Conservation (phyloP, 1,284 basidiomycete genomes). For the Naganishia sp. region DNA sequence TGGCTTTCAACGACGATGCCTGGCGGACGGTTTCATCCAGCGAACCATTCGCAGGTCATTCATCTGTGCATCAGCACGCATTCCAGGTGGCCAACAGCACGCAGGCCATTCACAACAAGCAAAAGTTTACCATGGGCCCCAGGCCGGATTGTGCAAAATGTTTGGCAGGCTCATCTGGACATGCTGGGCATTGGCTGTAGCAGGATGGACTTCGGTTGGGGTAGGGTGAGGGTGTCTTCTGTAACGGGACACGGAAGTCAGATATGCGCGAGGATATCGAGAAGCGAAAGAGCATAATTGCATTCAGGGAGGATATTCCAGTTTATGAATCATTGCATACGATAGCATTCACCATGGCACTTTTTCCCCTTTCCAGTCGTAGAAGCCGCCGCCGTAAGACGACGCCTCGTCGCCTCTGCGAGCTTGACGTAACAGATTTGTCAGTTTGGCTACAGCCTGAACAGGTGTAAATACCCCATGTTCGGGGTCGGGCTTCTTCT, state of each 20-base stretch:
- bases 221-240: background rate
- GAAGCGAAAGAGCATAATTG: conserved; percentile 5
- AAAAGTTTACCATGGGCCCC: conserved; percentile 27
- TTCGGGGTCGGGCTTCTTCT: conserved; percentile 39
- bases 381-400: conserved; percentile 64
- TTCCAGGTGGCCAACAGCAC: conserved; percentile 28
- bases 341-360: conserved; percentile 36
- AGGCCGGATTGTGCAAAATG: conserved; percentile 27
- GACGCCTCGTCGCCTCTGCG: conserved; percentile 36
- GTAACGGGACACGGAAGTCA: background rate
- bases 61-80: conserved; percentile 5
- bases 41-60: background rate
- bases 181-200: conserved; percentile 24
- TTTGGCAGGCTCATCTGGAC: conserved; percentile 17
- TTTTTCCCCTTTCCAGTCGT: conserved; percentile 69
- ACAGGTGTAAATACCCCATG: conserved; percentile 64
- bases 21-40: background rate
- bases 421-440: conserved; percentile 59
- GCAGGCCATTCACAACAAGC: conserved; percentile 24
- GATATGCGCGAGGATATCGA: background rate
- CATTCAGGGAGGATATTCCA: background rate
- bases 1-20: background rate
- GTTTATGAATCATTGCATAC: background rate
- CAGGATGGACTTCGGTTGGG: background rate
- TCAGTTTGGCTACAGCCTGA: conserved; percentile 63